These are phyloP conservation scores for Hyphopichia pseudoburtonii DNA, from an alignment of 1,139 yeast genomes.

Conservation along the genomic window DNA sequence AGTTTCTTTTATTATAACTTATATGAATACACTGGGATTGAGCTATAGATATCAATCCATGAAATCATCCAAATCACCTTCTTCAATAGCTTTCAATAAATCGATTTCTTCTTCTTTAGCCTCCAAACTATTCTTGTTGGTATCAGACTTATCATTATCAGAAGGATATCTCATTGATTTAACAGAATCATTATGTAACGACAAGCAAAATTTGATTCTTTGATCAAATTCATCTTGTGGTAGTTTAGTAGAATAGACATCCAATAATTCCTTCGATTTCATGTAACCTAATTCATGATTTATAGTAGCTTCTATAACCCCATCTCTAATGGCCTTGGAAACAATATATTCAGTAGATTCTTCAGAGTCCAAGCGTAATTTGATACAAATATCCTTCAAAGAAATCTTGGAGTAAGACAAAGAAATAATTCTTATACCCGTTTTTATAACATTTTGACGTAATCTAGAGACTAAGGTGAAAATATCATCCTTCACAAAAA, in stretches of 20 bases:
- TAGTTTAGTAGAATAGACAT: constrained; percentile 81
- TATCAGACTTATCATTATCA: constrained; percentile 36
- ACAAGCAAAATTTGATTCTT: constrained; percentile 88
- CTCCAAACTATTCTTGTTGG: constrained; percentile 27
- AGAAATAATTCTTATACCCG: constrained; percentile 94
- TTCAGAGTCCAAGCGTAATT: constrained; percentile 89
- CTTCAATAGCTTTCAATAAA: constrained; percentile 48
- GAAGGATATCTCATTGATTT: constrained; percentile 92
- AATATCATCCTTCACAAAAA: constrained; percentile 74
- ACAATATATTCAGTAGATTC: constrained; percentile 96
- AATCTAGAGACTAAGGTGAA: constrained; percentile 83
- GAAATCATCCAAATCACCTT: constrained; percentile 51
- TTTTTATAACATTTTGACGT: constrained; percentile 95
- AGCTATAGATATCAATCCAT: constrained; percentile 36
- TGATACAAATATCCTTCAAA: constrained; percentile 84
- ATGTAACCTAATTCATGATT: constrained; percentile 90
- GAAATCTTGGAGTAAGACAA: constrained; percentile 90
- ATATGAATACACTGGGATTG: too few species aligned
- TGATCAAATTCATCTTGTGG: constrained; percentile 91
- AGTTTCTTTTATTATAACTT: too few species aligned
- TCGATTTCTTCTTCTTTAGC: constrained; percentile 45
- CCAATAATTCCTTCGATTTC: constrained; percentile 85
- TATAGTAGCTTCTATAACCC: constrained; percentile 93
- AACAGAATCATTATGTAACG: constrained; percentile 88
- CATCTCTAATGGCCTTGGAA: constrained; percentile 95